phyloP scores from a whole-genome alignment of 148 eudicot genomes.

The Camellia granthamiana region DNA sequence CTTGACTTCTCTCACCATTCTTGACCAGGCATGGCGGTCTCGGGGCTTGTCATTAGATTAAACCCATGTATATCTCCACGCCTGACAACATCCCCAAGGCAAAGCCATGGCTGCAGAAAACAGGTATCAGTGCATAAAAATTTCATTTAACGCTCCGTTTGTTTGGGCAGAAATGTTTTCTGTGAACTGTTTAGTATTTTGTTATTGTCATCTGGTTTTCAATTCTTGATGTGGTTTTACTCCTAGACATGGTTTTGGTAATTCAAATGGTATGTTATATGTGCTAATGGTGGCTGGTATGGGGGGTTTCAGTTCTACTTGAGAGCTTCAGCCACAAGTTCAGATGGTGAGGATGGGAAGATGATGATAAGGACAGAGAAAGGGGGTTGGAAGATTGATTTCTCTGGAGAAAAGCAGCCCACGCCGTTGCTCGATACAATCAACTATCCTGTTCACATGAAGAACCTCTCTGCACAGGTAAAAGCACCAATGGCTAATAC shows the following conservation, averaged over 20 bases:
- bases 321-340: slow-evolving; percentile 29
- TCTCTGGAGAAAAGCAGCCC: slow-evolving; percentile 48
- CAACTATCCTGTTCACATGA: slow-evolving; percentile 58
- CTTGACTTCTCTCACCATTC: not conserved
- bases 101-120: not conserved
- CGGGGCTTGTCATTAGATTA: slow-evolving; percentile 18
- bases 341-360: slow-evolving; percentile 34
- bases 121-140: slow-evolving; percentile 10
- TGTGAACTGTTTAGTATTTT: too few species aligned
- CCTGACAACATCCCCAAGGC: not conserved
- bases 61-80: slow-evolving; percentile 12
- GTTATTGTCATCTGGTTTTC: too few species aligned
- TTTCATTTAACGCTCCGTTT: too few species aligned
- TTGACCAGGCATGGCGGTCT: slow-evolving; percentile 16
- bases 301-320: slow-evolving; percentile 31
- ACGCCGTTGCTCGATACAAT: slow-evolving; percentile 71
- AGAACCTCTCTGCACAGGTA: slow-evolving; percentile 48
- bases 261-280: not conserved
- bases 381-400: slow-evolving; percentile 44
- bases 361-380: slow-evolving; percentile 32
- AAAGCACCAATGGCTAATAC: too few species aligned
- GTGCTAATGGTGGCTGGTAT: not conserved
- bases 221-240: too few species aligned
- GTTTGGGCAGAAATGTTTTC: too few species aligned
- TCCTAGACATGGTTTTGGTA: too few species aligned